Percentiles rank a stretch among this genome's conserved stretches.
These are phyloP conservation scores for Guillardia theta DNA, from an alignment of 78 protist species.

Conservation along the genomic window DNA sequence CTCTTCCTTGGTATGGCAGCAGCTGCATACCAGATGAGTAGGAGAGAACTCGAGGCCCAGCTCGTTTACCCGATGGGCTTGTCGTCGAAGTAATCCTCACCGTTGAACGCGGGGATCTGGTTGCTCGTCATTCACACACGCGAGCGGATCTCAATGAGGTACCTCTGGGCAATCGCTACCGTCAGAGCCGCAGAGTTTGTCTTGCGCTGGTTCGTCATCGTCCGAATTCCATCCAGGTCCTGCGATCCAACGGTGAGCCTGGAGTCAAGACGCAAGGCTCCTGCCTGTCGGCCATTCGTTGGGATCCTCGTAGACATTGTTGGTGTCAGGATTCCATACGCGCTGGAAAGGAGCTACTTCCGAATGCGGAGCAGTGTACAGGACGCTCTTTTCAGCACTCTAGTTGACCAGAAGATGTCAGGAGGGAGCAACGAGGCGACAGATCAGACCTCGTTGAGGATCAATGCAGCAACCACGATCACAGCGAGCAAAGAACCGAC, in stretches of 20 bases:
- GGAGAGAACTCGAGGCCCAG: not conserved
- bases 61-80: not conserved
- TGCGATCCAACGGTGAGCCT: no score
- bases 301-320: not conserved
- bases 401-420: no score
- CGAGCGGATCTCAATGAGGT: no score
- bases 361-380: not conserved
- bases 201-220: no score
- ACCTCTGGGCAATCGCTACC: not conserved
- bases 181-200: not conserved
- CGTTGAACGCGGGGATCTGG: not conserved
- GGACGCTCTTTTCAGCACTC: not conserved
- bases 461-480: no score
- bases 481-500: no score
- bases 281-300: not conserved
- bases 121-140: no score
- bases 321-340: not conserved
- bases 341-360: conserved; percentile 22
- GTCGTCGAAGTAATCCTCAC: not conserved
- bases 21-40: not conserved
- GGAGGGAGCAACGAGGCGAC: no score
- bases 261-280: no score
- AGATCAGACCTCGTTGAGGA: no score
- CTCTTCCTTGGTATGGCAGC: not conserved
- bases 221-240: no score